Evolutionary conservation across 352 stramenopile species (phyloP).

Genomic region (Globisporangium irregulare): DNA sequence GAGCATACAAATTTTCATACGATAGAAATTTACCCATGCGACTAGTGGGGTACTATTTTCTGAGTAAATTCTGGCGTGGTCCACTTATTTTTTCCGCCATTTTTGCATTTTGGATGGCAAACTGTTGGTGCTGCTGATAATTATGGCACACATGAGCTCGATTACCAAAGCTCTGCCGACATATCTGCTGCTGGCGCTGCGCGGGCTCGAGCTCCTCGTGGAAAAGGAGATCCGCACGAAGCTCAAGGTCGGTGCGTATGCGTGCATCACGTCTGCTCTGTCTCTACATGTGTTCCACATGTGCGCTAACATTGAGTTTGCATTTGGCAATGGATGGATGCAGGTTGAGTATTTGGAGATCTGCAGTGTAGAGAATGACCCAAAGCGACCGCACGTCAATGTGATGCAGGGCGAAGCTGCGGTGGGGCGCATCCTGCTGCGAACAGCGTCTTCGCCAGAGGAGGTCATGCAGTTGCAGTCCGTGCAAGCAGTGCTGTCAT

Average conservation of each 20-base stretch:
- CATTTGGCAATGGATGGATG: conserved; percentile 5
- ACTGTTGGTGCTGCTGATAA: conserved; percentile 3
- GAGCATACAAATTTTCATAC: neutral
- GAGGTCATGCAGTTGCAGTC: conserved; percentile 54
- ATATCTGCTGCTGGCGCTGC: conserved; percentile 78
- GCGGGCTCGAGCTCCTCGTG: conserved; percentile 67
- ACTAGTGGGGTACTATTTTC: conserved; percentile 8
- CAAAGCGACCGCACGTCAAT: conserved; percentile 47
- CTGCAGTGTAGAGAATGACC: conserved; percentile 64
- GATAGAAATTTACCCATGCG: neutral
- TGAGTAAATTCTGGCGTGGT: conserved; percentile 1
- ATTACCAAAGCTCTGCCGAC: conserved; percentile 17
- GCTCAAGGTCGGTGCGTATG: conserved; percentile 33
- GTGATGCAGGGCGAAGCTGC: conserved; percentile 72
- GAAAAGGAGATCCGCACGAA: conserved; percentile 68
- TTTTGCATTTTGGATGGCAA: neutral
- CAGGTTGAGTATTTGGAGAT: conserved; percentile 63
- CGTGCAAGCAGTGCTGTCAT: conserved; percentile 56
- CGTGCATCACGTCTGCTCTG: too few relatives aligned
- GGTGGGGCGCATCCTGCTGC: conserved; percentile 61
- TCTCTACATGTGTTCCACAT: too few relatives aligned
- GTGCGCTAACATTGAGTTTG: neutral
- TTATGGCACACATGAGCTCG: neutral
- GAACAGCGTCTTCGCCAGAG: conserved; percentile 45
- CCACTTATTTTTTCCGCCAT: neutral